These are phyloP conservation scores for Xylaria scruposa DNA, from an alignment of 495 filamentous ascomycete species.

Conservation along the genomic window DNA sequence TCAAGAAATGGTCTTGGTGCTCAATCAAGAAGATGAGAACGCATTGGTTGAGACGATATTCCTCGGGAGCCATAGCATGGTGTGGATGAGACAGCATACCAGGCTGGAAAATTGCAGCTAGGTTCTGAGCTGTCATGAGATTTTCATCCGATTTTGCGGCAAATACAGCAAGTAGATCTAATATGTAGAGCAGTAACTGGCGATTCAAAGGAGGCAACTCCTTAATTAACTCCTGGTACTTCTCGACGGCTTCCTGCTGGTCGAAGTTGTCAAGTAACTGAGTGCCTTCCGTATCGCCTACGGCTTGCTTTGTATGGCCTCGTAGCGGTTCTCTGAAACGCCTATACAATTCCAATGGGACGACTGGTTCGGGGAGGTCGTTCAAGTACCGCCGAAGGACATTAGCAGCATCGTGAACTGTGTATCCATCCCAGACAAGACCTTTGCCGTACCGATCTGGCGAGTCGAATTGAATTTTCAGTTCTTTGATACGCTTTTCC, in stretches of 20 bases:
- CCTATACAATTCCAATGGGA: slow-evolving; percentile 93
- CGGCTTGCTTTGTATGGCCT: slow-evolving; percentile 75
- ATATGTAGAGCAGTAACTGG: slow-evolving; percentile 93
- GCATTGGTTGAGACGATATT: slow-evolving; percentile 94
- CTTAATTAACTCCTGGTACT: slow-evolving; percentile 89
- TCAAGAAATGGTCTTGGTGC: slow-evolving; percentile 89
- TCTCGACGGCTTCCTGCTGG: slow-evolving; percentile 73
- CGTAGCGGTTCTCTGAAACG: slow-evolving; percentile 85
- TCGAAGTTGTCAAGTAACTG: slow-evolving; percentile 74
- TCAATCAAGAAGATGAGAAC: slow-evolving; percentile 98
- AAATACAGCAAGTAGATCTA: slow-evolving; percentile 97
- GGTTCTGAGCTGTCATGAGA: slow-evolving; percentile 91
- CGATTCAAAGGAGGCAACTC: slow-evolving; percentile 93
- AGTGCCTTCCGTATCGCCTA: slow-evolving; percentile 62
- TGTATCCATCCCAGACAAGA: slow-evolving; percentile 95
- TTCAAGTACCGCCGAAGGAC: slow-evolving; percentile 95
- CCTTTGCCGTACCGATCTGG: slow-evolving; percentile 97
- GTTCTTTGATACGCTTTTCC: slow-evolving; percentile 97
- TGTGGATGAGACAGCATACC: slow-evolving; percentile 91
- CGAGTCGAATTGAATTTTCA: slow-evolving; percentile 89
- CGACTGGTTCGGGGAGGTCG: slow-evolving; percentile 92
- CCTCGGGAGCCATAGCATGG: slow-evolving; percentile 92
- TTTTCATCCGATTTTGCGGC: slow-evolving; percentile 97
- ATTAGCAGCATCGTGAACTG: slow-evolving; percentile 98
- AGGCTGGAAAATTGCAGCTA: slow-evolving; percentile 98